Conservation (phyloP, 495 filamentous ascomycete species). For the Pseudoneurospora amorphoporcata region DNA sequence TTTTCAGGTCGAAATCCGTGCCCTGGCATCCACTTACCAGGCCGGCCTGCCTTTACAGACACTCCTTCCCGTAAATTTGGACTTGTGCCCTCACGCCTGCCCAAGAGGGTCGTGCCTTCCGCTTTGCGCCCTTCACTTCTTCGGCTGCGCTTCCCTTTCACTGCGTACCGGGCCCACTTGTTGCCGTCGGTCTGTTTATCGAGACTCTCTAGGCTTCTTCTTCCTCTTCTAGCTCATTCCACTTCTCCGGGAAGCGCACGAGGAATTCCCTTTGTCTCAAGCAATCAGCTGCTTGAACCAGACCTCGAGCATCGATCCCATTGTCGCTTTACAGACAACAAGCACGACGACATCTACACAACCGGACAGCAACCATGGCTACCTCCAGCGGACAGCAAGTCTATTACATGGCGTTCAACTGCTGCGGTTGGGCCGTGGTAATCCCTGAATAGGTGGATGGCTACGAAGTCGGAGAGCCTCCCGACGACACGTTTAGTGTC, state of each 20-base stretch:
- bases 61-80: no score
- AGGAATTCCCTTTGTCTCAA: neutral
- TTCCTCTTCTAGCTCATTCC: neutral
- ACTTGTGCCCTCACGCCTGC: no score
- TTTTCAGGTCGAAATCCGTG: no score
- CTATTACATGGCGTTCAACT: neutral
- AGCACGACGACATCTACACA: neutral
- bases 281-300: neutral
- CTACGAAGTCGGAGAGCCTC: neutral
- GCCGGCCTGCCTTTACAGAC: no score
- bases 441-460: neutral
- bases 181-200: neutral
- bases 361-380: neutral
- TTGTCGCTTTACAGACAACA: neutral
- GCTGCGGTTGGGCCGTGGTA: neutral
- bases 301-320: neutral
- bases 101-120: neutral
- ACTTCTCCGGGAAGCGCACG: neutral
- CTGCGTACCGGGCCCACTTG: neutral
- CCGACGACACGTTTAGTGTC: neutral
- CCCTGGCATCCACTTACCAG: no score
- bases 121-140: neutral
- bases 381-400: neutral
- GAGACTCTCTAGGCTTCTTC: neutral
- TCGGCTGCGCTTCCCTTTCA: neutral